Evolutionary conservation across 1,284 basidiomycete genomes (phyloP).

Genomic region (Pascua guehoae): DNA sequence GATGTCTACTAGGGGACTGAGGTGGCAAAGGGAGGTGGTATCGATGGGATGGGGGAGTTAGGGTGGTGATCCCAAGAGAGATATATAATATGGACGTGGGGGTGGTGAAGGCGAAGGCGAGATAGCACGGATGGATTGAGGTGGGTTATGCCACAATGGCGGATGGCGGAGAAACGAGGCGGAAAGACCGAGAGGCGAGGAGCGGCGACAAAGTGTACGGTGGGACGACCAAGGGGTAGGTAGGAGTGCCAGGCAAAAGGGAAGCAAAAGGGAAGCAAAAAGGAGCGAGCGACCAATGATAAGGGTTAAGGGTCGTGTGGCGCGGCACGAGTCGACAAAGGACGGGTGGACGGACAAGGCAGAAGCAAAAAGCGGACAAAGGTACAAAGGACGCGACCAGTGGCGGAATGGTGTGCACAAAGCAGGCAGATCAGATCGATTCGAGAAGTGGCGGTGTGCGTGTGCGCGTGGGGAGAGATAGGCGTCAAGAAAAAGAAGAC

Average conservation of each 20-base stretch:
- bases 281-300: neutral
- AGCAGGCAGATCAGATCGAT: too few species aligned
- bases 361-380: too few species aligned
- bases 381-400: too few species aligned
- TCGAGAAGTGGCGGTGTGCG: too few species aligned
- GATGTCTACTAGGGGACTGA: slow-evolving; percentile 10
- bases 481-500: too few species aligned
- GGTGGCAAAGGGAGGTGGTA: neutral
- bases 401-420: too few species aligned
- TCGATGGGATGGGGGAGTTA: slow-evolving; percentile 1
- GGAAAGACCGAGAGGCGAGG: neutral
- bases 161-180: neutral
- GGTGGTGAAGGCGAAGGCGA: neutral
- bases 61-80: neutral
- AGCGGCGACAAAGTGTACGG: neutral
- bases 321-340: neutral
- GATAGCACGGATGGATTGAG: neutral
- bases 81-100: neutral
- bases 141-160: neutral
- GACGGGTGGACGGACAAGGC: neutral
- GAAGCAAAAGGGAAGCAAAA: neutral
- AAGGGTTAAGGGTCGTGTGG: neutral
- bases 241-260: too few species aligned
- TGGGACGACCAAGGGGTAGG: too few species aligned
- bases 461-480: too few species aligned